Percentiles rank a stretch among this genome's conserved stretches.
Conservation (phyloP, 257 asterid species). For the Scutellaria baicalensis region DNA sequence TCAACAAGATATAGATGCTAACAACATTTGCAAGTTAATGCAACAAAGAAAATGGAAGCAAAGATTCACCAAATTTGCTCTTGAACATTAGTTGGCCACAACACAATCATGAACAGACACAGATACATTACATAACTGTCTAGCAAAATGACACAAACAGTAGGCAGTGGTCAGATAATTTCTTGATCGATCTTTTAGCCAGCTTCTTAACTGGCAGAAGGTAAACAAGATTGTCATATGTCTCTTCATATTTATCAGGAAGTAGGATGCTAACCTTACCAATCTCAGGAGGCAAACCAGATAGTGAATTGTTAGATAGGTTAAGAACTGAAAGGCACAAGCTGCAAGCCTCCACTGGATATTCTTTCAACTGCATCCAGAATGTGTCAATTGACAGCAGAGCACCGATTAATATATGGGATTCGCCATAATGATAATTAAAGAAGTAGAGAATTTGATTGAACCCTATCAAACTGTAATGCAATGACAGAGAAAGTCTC, state of each 20-base stretch:
- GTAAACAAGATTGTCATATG: not conserved
- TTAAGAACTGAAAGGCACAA: conserved; percentile 77
- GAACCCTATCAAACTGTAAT: conserved; percentile 1
- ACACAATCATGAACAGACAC: not conserved
- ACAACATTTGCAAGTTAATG: not conserved
- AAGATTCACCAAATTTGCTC: not conserved
- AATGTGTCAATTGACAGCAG: conserved; percentile 8
- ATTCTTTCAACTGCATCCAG: conserved; percentile 76
- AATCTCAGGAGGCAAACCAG: conserved; percentile 88
- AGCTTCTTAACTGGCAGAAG: not conserved
- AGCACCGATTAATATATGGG: conserved; percentile 13
- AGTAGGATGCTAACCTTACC: conserved; percentile 62
- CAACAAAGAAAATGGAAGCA: not conserved
- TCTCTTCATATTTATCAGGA: conserved; percentile 12
- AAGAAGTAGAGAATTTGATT: conserved; percentile 5
- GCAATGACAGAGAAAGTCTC: not conserved
- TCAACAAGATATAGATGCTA: not conserved
- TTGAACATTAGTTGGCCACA: not conserved
- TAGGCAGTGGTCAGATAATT: not conserved
- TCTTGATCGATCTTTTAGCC: not conserved
- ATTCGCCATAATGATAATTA: not conserved
- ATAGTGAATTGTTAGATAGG: conserved; percentile 85
- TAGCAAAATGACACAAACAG: not conserved
- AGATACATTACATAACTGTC: not conserved
- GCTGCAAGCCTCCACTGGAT: conserved; percentile 85